Base-by-base conservation (phyloP, 2,329 filamentous ascomycete species). In the Scortechinia acanthostroma region DNA sequence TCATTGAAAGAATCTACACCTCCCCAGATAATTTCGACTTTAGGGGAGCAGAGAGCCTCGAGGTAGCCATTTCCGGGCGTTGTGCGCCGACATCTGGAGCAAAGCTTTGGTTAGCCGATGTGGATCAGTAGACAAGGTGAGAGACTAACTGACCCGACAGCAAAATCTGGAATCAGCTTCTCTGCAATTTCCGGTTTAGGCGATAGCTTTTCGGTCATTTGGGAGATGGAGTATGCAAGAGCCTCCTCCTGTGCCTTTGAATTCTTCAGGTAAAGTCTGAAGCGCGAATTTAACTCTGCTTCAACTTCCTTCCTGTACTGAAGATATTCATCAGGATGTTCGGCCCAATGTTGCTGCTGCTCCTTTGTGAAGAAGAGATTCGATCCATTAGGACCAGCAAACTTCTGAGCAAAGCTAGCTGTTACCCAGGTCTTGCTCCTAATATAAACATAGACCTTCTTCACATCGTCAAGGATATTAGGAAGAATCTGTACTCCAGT, bases 101-200 rank as follows among this genome's bases (percentile, higher is more conserved):
- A 30, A 10, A 10, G 25, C n/a, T 10, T 10, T 10, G 25, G 25
- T 30, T 10, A 30, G 25, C n/a, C 25, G 25, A 30, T 30, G n/a
- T n/a, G n/a, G n/a, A n/a, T n/a, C n/a, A n/a, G n/a, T n/a, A n/a
- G n/a, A n/a, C n/a, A n/a, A n/a, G n/a, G n/a, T 30, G 10, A 30
- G 10, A n/a, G 25, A 10, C 25, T 30, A 30, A 30, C 25, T 30
- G 25, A 30, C n/a, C 25, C n/a, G 25, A 30, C 25, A 30, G n/a
- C n/a, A n/a, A n/a, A n/a, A n/a, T n/a, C n/a, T n/a, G n/a, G n/a
- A n/a, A n/a, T n/a, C n/a, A n/a, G n/a, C n/a, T n/a, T n/a, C n/a
- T n/a, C n/a, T n/a, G n/a, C 64, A 4, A 65, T 52, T 20, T 49
- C 49, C 44, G 56, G 65, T 2, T 55, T 46, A 1, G 55, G 55